Base-by-base conservation (phyloP, 208 protist species). In the Sergeia podlipaevii region DNA sequence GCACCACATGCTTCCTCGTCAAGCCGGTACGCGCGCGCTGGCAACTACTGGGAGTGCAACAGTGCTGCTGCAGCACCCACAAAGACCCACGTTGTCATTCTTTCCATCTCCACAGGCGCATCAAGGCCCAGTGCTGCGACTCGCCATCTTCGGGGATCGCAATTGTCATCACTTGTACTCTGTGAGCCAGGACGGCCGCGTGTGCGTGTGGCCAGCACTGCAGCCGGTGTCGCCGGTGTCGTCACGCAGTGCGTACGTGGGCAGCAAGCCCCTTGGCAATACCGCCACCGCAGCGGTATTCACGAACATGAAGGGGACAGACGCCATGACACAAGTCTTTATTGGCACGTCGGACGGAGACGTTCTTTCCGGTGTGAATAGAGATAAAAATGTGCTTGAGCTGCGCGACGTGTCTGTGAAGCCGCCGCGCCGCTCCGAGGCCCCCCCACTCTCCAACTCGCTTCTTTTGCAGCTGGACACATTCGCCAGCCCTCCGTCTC, bases 51-150 rank as follows among this genome's bases (percentile, higher is more conserved):
- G 78, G 18, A 67, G 65, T 7, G 41, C 60, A 1, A 49, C 52
- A 10, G 72, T 63, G 8, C 63, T 80, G 17, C 36, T 85, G 13
- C 48, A 65, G 7, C 65, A 49, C 1, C 65, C 69, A 2, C 71
- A 70, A 44, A 42, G 73, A 0, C 78, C 78, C 4, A 30, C 55
- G n/a, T 39, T 63, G 30, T 79, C 74, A 10, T 72, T 74, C 7
- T 83, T 87, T 60, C 85, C 85, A 2, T 85, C 70, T 3, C 85
- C 80, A 18, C 65, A 76, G 27, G 60, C 77, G 4, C 83, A 91
- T 43, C 77, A 82, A 23, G 49, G 54, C 3, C 65, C 64, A 15
- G 65, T 87, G 29, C 59, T 92, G 67, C 47, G 44, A 10, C 34
- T 92, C 18, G 65, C 65, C n/a, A 58, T 92, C 4, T 68, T 74